Evolutionary conservation across 78 protist genomes (phyloP).

Genomic region (Chrysochromulina tobinii): DNA sequence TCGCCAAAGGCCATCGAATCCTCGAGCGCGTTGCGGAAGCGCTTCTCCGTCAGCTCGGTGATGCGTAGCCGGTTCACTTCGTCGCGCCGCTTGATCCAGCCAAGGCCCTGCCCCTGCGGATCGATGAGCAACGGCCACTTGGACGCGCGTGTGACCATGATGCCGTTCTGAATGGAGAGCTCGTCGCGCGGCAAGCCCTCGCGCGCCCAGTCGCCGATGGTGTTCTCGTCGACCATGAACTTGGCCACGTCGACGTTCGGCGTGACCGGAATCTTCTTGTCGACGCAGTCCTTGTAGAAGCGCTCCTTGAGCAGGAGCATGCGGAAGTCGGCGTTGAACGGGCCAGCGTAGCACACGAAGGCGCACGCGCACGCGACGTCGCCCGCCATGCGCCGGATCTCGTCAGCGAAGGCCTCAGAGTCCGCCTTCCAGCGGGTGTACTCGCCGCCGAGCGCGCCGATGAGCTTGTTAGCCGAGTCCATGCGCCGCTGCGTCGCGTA

Average conservation of each 20-base stretch:
- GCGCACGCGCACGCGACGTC: slow-evolving; percentile 81
- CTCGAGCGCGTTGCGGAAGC: slow-evolving; percentile 67
- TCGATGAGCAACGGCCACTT: slow-evolving; percentile 87
- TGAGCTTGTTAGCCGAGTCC: slow-evolving; percentile 77
- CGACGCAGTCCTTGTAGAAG: slow-evolving; percentile 43
- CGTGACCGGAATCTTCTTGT: slow-evolving; percentile 70
- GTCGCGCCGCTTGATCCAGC: slow-evolving; percentile 77
- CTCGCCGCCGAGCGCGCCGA: slow-evolving; percentile 83
- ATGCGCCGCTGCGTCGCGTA: slow-evolving; percentile 53
- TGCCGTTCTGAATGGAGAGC: slow-evolving; percentile 85
- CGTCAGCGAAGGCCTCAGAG: slow-evolving; percentile 56
- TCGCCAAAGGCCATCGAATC: slow-evolving; percentile 62
- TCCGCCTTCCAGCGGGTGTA: slow-evolving; percentile 80
- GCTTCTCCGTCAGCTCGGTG: slow-evolving; percentile 45
- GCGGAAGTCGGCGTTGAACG: slow-evolving; percentile 84
- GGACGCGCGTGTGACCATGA: slow-evolving; percentile 75
- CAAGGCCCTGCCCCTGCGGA: slow-evolving; percentile 89
- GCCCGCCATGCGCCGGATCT: slow-evolving; percentile 70
- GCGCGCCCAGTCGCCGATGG: slow-evolving; percentile 79
- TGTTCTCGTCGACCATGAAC: slow-evolving; percentile 69
- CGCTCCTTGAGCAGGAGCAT: slow-evolving; percentile 35
- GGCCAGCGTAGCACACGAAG: slow-evolving; percentile 86
- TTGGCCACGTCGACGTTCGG: slow-evolving; percentile 44
- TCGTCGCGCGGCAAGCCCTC: slow-evolving; percentile 91
- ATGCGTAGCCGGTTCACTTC: slow-evolving; percentile 66